phyloP scores from a whole-genome alignment of 164 flowering plant species.

The Buxus sempervirens region DNA sequence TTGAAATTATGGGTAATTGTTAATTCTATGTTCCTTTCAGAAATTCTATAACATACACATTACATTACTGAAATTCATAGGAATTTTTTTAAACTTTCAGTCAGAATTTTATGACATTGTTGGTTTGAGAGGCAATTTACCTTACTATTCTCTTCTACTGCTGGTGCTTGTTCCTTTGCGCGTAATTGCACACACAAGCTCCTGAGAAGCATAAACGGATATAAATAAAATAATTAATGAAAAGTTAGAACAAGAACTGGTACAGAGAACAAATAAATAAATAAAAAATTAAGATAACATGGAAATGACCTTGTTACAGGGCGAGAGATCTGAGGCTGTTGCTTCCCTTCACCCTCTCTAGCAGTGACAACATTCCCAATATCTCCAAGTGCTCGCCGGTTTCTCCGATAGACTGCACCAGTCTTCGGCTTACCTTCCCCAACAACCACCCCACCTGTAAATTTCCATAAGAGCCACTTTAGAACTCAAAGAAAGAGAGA shows the following conservation, averaged over 20 bases:
- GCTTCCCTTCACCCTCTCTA: conserved; percentile 45
- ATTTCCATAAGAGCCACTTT: not conserved
- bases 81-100: too few relatives aligned
- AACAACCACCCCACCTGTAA: conserved; percentile 41
- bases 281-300: not conserved
- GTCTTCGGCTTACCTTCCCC: conserved; percentile 53
- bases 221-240: conserved; percentile 2
- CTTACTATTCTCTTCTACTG: conserved; percentile 56
- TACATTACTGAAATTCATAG: too few relatives aligned
- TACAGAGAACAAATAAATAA: not conserved
- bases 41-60: too few relatives aligned
- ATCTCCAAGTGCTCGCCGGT: conserved; percentile 71
- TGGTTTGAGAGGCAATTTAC: too few relatives aligned
- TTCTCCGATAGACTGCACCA: conserved; percentile 42
- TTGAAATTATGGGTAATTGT: too few relatives aligned
- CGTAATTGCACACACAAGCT: conserved; percentile 81
- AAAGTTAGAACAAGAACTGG: not conserved
- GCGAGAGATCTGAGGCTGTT: conserved; percentile 43
- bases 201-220: conserved; percentile 27
- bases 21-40: too few relatives aligned
- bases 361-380: conserved; percentile 66
- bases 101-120: too few relatives aligned
- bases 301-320: conserved; percentile 64
- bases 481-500: too few relatives aligned
- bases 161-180: conserved; percentile 78